phyloP scores from a whole-genome alignment of 768 basidiomycete species.

The Hygrocybe coccinea region DNA sequence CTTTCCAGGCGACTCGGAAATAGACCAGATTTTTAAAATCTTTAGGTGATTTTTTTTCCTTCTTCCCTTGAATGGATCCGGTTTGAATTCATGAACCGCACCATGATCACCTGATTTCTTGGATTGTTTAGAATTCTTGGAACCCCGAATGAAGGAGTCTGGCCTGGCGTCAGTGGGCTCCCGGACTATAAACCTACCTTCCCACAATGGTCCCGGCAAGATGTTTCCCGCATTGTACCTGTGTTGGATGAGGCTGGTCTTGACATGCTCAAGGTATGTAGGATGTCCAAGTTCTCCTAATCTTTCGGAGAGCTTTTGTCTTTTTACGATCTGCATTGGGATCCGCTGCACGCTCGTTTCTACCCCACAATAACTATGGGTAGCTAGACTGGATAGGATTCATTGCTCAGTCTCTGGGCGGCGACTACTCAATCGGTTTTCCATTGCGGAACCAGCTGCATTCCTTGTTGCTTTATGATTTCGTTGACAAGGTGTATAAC shows the following conservation, averaged over 20 bases:
- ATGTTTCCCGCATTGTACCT: conserved; percentile 61
- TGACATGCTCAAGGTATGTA: conserved; percentile 63
- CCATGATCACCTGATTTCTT: background rate
- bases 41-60: conserved; percentile 70
- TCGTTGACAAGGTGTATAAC: background rate
- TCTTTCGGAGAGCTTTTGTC: background rate
- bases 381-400: too few species aligned
- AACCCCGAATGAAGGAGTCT: conserved; percentile 84
- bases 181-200: conserved; percentile 97
- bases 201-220: conserved; percentile 87
- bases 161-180: conserved; percentile 84
- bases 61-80: background rate
- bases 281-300: background rate
- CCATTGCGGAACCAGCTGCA: too few species aligned
- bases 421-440: too few species aligned
- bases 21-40: conserved; percentile 99
- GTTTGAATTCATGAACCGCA: background rate
- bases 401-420: too few species aligned
- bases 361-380: too few species aligned
- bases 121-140: conserved; percentile 68
- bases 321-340: background rate
- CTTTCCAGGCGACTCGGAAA: conserved; percentile 99
- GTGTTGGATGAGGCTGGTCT: conserved; percentile 73
- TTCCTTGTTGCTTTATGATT: too few species aligned
- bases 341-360: background rate